Conservation (phyloP, 2,329 filamentous ascomycete genomes). For the Mycosphaerella arachidis region DNA sequence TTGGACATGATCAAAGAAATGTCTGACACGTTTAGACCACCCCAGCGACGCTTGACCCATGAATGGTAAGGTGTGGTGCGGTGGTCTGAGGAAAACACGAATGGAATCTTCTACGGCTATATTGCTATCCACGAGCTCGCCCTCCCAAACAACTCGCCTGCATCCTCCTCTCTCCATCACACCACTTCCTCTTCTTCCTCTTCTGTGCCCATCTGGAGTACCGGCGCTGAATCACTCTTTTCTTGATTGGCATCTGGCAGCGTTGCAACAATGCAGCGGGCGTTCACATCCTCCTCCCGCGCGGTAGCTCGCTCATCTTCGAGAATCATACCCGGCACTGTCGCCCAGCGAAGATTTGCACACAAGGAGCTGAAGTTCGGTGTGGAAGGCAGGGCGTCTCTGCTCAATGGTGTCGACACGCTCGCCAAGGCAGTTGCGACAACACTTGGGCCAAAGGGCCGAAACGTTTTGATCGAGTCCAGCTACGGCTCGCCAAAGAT, state of each 20-base stretch:
- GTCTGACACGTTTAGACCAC: background rate
- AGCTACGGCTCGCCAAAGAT: constrained; percentile 99
- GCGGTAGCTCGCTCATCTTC: constrained; percentile 71
- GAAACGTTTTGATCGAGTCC: constrained; percentile 97
- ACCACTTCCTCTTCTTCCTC: background rate
- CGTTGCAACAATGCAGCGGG: constrained; percentile 73
- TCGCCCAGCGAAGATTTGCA: constrained; percentile 91
- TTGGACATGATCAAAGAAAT: background rate
- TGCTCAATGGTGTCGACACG: constrained; percentile 93
- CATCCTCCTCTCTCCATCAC: constrained; percentile 4
- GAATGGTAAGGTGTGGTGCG: background rate
- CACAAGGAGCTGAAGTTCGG: constrained; percentile 99
- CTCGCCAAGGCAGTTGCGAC: constrained; percentile 93
- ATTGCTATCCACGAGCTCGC: background rate
- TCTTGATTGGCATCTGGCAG: background rate
- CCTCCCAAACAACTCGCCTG: background rate
- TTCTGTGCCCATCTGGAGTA: constrained; percentile 11
- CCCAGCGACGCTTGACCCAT: background rate
- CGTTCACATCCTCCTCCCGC: constrained; percentile 75
- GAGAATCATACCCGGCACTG: constrained; percentile 46
- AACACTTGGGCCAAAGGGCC: constrained; percentile 94
- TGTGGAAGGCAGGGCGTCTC: constrained; percentile 82
- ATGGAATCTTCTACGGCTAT: background rate
- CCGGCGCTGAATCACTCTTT: background rate
- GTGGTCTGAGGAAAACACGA: background rate